Percentiles rank a stretch among this genome's conserved stretches.
These are phyloP conservation scores for Calocybe gangraenosa DNA, from an alignment of 768 basidiomycete species.

Conservation along the genomic window DNA sequence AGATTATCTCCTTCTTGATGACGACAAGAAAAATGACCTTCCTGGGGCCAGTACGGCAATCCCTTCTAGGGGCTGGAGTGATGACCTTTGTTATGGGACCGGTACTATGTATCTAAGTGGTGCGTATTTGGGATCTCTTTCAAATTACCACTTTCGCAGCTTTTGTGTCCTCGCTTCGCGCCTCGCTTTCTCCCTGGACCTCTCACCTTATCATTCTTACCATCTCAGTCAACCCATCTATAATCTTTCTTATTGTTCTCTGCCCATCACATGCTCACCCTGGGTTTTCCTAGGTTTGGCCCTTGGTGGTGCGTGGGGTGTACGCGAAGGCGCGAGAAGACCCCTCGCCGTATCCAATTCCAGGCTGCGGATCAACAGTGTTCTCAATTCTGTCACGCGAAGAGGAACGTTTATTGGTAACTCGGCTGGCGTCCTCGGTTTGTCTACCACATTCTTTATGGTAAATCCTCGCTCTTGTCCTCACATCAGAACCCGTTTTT, in stretches of 20 bases:
- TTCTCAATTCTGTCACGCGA: conserved; percentile 94
- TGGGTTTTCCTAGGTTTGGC: conserved; percentile 74
- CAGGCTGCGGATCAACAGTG: conserved; percentile 91
- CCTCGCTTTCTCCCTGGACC: conserved; percentile 45
- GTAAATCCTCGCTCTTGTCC: conserved; percentile 26
- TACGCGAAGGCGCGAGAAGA: conserved; percentile 88
- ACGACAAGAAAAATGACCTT: conserved; percentile 89
- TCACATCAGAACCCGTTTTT: conserved; percentile 34
- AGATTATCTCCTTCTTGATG: conserved; percentile 93
- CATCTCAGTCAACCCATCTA: conserved; percentile 52
- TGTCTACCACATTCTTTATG: conserved; percentile 37
- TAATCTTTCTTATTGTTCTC: conserved; percentile 78
- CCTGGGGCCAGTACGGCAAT: conserved; percentile 90
- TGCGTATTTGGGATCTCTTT: conserved; percentile 65
- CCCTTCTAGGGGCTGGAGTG: conserved; percentile 96
- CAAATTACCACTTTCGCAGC: conserved; percentile 53
- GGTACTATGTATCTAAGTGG: conserved; percentile 98
- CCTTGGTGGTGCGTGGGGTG: conserved; percentile 92
- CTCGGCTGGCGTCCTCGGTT: conserved; percentile 96
- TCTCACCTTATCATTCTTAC: conserved; percentile 71
- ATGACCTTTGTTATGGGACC: conserved; percentile 98
- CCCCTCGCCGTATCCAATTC: conserved; percentile 83
- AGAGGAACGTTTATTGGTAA: conserved; percentile 98
- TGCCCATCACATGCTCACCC: conserved; percentile 74
- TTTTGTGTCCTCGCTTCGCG: conserved; percentile 39